Conservation (phyloP, 2,329 filamentous ascomycete species). For the Pyricularia pennisetigena region DNA sequence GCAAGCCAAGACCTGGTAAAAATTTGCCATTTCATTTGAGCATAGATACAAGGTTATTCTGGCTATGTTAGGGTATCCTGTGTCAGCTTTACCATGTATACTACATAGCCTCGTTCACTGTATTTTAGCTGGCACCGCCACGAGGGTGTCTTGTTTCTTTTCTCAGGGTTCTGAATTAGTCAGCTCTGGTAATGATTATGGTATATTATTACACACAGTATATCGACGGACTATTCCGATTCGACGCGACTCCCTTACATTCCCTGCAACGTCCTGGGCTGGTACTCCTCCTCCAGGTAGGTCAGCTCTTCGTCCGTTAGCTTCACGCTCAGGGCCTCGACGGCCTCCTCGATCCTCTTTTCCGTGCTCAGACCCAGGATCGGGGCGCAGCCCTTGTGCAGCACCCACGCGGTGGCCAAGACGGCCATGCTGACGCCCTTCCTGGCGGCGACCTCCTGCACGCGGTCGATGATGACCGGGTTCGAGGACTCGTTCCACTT, state of each 20-base stretch:
- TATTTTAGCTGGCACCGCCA: background rate
- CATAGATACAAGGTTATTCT: background rate
- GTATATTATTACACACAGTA: background rate
- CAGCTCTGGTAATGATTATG: background rate
- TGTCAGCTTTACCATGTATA: too few relatives aligned
- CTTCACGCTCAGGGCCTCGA: slow-evolving; percentile 28
- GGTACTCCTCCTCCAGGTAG: slow-evolving; percentile 45
- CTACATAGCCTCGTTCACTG: too few relatives aligned
- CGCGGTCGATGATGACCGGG: slow-evolving; percentile 13
- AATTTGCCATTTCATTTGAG: background rate
- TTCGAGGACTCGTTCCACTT: slow-evolving; percentile 33
- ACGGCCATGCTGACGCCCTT: slow-evolving; percentile 47
- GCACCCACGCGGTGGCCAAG: slow-evolving; percentile 47
- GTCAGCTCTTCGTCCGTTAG: slow-evolving; percentile 42
- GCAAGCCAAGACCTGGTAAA: too few relatives aligned
- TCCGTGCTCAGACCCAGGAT: slow-evolving; percentile 44
- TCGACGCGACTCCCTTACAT: slow-evolving; percentile 4
- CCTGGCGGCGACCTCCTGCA: slow-evolving; percentile 20
- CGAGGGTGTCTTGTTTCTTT: too few relatives aligned
- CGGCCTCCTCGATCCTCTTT: slow-evolving; percentile 44
- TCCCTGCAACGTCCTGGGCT: slow-evolving; percentile 30
- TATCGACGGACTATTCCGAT: background rate
- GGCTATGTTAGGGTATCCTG: background rate
- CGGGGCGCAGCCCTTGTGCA: slow-evolving; percentile 35
- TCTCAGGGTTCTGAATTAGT: background rate